Base-by-base conservation (phyloP, 129 eudicot species). In the Silybum marianum region DNA sequence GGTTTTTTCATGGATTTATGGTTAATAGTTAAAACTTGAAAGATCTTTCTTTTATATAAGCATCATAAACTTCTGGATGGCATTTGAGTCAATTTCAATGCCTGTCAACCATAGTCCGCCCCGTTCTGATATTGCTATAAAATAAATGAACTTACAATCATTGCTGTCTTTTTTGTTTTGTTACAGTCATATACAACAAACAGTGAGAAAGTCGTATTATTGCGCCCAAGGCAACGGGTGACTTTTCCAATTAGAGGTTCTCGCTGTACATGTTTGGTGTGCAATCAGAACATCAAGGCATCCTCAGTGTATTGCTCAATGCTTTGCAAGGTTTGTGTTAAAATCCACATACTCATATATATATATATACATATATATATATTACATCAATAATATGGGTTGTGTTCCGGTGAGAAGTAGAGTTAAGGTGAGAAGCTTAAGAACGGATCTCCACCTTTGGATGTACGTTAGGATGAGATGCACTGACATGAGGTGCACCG, bases 241-340 rank as follows among this genome's bases (percentile, higher is more conserved):
- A 16, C 81, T 11, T 69, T 14, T 58, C 71, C 78, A 16, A 23
- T 25, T 1, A 69, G 67, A 69, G 77, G 72, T 76, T 58, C 85
- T 11, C 77, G 81, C 1, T 18, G 67, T 71, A 69, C 66, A 2
- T 82, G 85, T 26, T 54, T 70, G 38, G 85, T 82, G 51, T 82
- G 85, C 72, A 70, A 77, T 76, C 85, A 76, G 16, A 70, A 32
- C 77, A 82, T 76, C 22, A 82, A 82, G 77, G 3, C 81, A 1
- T 76, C 81, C 21, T 82, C 58, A 58, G 51, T 48, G 39, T 82
- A 69, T 70, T 82, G 85, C 77, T 82, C 82, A 6, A 38, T 82
- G 78, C 66, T 54, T 82, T 82, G 85, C 81, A 76, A 82, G 85
- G 80, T 75, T 48, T 1, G 65, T 67, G 5, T 76, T 16, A 13